phyloP scores from a whole-genome alignment of 2,329 filamentous ascomycete genomes.

The Diaporthe velutina region DNA sequence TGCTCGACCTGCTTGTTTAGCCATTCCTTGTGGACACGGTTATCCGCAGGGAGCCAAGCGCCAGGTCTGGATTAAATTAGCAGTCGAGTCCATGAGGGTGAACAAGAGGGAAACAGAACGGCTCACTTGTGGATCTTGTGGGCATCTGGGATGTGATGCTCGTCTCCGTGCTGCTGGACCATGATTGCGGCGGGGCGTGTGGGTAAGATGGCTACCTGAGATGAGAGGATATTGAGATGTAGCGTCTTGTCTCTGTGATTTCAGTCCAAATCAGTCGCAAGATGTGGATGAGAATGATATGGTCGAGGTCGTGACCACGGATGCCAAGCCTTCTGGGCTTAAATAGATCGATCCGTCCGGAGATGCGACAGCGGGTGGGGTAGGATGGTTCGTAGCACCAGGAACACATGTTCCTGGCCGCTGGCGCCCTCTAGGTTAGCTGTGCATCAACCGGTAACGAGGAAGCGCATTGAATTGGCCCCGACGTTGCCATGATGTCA shows the following conservation, averaged over 20 bases:
- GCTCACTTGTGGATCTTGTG: conserved; percentile 60
- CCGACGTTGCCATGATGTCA: conserved; percentile 34
- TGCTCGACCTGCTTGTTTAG: conserved; percentile 68
- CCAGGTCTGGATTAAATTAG: conserved; percentile 57
- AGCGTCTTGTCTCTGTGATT: neutral
- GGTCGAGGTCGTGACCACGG: neutral
- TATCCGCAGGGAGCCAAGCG: conserved; percentile 74
- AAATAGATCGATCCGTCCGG: neutral
- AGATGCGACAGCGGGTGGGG: neutral
- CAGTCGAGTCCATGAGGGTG: neutral
- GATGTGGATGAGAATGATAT: neutral
- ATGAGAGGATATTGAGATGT: neutral
- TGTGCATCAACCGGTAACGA: conserved; percentile 4
- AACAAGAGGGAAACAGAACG: neutral
- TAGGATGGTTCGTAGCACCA: conserved; percentile 15
- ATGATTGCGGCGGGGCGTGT: conserved; percentile 48
- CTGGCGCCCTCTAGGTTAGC: neutral
- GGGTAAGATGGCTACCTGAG: neutral
- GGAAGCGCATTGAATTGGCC: neutral
- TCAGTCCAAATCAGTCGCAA: neutral
- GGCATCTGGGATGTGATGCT: conserved; percentile 64
- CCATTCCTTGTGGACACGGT: conserved; percentile 73
- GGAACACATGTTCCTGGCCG: conserved; percentile 7
- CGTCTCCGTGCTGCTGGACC: conserved; percentile 64
- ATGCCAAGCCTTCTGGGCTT: conserved; percentile 22